Percentiles rank a stretch among this genome's conserved stretches.
phyloP scores from a whole-genome alignment of 2,329 filamentous ascomycete genomes.

The Epichloe sp. region DNA sequence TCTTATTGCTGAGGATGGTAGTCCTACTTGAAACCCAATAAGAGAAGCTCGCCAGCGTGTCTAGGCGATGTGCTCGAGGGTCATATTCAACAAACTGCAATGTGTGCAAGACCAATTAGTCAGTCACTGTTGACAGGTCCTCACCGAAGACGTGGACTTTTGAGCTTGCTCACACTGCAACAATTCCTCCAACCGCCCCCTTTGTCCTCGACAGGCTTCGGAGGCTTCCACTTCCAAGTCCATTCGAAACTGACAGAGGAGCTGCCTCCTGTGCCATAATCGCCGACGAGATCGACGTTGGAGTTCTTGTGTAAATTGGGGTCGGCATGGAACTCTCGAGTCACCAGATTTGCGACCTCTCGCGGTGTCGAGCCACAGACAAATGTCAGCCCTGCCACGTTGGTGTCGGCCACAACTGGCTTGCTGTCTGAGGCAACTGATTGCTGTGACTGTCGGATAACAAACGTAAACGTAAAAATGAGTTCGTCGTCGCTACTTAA shows the following conservation, averaged over 20 bases:
- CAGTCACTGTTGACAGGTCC: background rate
- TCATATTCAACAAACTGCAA: slow-evolving; percentile 92
- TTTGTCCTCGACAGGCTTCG: slow-evolving; percentile 66
- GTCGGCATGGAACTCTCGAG: slow-evolving; percentile 89
- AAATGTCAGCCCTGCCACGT: slow-evolving; percentile 81
- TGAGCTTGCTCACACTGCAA: slow-evolving; percentile 53
- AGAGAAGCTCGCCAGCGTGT: slow-evolving; percentile 82
- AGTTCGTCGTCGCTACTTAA: slow-evolving; percentile 85
- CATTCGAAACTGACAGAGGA: slow-evolving; percentile 81
- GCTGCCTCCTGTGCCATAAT: slow-evolving; percentile 74
- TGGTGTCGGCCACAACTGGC: slow-evolving; percentile 48
- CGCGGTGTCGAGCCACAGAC: slow-evolving; percentile 74
- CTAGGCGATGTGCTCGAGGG: slow-evolving; percentile 74
- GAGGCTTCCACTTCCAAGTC: slow-evolving; percentile 95
- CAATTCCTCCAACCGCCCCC: slow-evolving; percentile 91
- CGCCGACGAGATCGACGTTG: slow-evolving; percentile 90
- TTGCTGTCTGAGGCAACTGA: slow-evolving; percentile 36
- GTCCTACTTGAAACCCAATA: slow-evolving; percentile 80
- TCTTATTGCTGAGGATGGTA: background rate
- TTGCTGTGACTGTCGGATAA: slow-evolving; percentile 45
- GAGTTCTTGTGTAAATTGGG: slow-evolving; percentile 95
- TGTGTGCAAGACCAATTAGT: background rate
- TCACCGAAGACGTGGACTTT: background rate
- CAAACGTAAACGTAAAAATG: slow-evolving; percentile 83
- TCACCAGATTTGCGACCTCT: slow-evolving; percentile 89